phyloP scores from a whole-genome alignment of 1,139 yeast genomes.

The Scheffersomyces lignicola region DNA sequence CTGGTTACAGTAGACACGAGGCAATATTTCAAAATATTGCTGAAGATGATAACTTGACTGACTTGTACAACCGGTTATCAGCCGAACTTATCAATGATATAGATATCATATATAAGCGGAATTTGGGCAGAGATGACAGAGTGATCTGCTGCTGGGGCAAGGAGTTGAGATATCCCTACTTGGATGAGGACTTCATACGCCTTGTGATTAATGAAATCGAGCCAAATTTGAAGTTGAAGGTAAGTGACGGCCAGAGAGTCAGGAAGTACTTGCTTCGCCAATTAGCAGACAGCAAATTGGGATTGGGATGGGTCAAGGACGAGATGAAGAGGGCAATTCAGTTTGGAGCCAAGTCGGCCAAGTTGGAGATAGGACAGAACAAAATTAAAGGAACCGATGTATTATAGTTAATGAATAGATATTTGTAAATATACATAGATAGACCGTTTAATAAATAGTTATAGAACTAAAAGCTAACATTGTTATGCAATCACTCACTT shows the following conservation, averaged over 20 bases:
- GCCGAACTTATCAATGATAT: conserved; percentile 70
- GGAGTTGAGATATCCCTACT: conserved; percentile 85
- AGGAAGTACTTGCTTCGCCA: conserved; percentile 67
- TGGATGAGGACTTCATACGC: conserved; percentile 62
- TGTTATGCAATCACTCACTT: conserved; percentile 1
- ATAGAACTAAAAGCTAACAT: conserved; percentile 4
- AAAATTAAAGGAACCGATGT: conserved; percentile 64
- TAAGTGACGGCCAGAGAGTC: too few species aligned
- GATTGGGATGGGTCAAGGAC: conserved; percentile 55
- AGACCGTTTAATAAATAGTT: conserved; percentile 9
- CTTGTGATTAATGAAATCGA: conserved; percentile 51
- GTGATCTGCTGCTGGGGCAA: conserved; percentile 86
- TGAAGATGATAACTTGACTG: conserved; percentile 15
- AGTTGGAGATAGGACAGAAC: conserved; percentile 75
- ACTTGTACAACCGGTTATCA: conserved; percentile 24
- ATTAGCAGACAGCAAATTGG: conserved; percentile 51
- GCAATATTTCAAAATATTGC: conserved; percentile 40
- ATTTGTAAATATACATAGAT: conserved; percentile 6
- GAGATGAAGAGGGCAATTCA: conserved; percentile 96
- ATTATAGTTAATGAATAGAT: conserved; percentile 11
- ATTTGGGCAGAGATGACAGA: conserved; percentile 88
- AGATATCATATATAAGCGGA: conserved; percentile 69
- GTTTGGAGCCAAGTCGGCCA: conserved; percentile 94
- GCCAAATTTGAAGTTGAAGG: conserved; percentile 48
- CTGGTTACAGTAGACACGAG: conserved; percentile 85